Evolutionary conservation across 1,284 basidiomycete species (phyloP).

Genomic region (Puccinia brachypodii): DNA sequence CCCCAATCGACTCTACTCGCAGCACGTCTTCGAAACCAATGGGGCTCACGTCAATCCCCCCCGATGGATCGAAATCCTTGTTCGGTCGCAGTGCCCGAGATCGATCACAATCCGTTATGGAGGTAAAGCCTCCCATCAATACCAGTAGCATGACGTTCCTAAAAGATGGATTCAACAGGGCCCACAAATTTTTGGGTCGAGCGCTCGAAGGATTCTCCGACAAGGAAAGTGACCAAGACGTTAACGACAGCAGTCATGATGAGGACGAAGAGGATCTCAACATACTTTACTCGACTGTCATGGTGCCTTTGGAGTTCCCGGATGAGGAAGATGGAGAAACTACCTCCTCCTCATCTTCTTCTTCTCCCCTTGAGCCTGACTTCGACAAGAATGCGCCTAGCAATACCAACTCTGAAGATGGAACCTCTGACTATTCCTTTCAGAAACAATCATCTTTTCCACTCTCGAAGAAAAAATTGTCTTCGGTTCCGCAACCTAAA

Average conservation of each 20-base stretch:
- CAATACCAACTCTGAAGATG: not conserved
- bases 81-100: not conserved
- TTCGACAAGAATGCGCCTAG: not conserved
- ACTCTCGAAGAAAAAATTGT: not conserved
- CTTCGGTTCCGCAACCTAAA: not conserved
- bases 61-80: not conserved
- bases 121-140: not conserved
- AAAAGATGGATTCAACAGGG: not conserved
- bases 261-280: constrained; percentile 23
- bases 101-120: not conserved
- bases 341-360: not conserved
- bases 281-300: constrained; percentile 4
- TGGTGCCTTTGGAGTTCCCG: constrained; percentile 24
- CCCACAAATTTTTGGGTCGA: constrained; percentile 9
- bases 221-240: not conserved
- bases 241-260: not conserved
- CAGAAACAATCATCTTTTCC: not conserved
- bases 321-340: not conserved
- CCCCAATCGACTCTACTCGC: not conserved
- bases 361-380: not conserved
- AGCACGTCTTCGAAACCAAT: not conserved
- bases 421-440: not conserved
- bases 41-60: not conserved
- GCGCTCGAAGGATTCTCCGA: constrained; percentile 16
- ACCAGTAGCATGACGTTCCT: not conserved